phyloP scores from a whole-genome alignment of 768 basidiomycete species.

The Rhizopogon vulgaris region DNA sequence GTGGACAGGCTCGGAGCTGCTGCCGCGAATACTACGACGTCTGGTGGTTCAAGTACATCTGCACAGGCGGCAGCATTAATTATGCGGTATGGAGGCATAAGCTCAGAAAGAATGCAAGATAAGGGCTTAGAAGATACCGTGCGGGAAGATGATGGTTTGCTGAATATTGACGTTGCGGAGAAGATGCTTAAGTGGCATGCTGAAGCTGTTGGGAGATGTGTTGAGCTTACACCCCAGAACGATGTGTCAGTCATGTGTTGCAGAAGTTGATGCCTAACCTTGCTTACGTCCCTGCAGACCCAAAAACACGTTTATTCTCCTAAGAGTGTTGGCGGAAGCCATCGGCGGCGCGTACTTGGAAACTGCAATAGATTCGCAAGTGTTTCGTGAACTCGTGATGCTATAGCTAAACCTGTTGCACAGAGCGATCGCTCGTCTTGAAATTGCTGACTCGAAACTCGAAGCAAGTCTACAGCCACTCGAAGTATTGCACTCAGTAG shows the following conservation, averaged over 20 bases:
- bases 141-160: constrained; percentile 75
- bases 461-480: constrained; percentile 78
- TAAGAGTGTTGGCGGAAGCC: constrained; percentile 81
- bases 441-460: constrained; percentile 63
- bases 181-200: constrained; percentile 97
- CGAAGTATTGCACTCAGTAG: constrained; percentile 59
- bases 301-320: constrained; percentile 80
- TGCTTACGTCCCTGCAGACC: constrained; percentile 43
- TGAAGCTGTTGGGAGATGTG: constrained; percentile 90
- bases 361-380: constrained; percentile 88
- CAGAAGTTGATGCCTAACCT: not conserved
- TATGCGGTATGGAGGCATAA: constrained; percentile 85
- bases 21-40: constrained; percentile 56
- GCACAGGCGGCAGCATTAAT: constrained; percentile 85
- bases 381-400: constrained; percentile 1
- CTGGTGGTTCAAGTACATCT: constrained; percentile 59
- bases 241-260: constrained; percentile 66
- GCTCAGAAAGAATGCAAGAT: constrained; percentile 44
- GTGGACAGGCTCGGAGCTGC: constrained; percentile 79
- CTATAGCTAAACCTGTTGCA: constrained; percentile 3
- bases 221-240: constrained; percentile 74
- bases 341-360: constrained; percentile 83
- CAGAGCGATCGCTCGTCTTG: constrained; percentile 67
- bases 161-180: constrained; percentile 75
- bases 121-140: constrained; percentile 60